Evolutionary conservation across 2,329 filamentous ascomycete genomes (phyloP), one percentile per base, ranked within the genome.

Genomic region (Polytolypa hystricis): DNA sequence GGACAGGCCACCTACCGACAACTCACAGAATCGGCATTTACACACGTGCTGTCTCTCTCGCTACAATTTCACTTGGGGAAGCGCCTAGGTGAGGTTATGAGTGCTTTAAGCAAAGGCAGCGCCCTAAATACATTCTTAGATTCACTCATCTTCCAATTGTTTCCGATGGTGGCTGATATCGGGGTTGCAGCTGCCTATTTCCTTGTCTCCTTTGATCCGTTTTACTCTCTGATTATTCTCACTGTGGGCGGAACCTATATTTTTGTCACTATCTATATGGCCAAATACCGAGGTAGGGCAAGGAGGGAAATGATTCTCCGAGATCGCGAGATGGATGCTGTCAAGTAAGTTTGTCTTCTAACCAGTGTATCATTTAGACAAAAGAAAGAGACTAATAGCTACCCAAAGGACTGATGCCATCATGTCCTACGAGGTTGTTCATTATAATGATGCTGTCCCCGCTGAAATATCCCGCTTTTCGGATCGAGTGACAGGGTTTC

Each of bases 71-170:
- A 98, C 55, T 73, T 96, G 3, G 86, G 85, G 35, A 98, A 98
- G 64, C 84, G 89, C 53, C 96, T 91, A 0, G 91, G 91, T 44
- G 91, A 98, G 61, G 86, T 98, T 7, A 67, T 96, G 11, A 95
- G 89, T 9, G 91, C 91, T 1, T 70, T 98, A 46, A 94, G 91
- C 65, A 98, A 98, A 59, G 91, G 91, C 30, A 87, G 81, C 42
- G 84, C 89, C 3, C 93, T 98, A 67, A 96, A 96, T 54, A 85
- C 82, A 4, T 98, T 98, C 57, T 72, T 98, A 39, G 91, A 96
- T 61, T 86, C 94, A 60, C 78, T 95, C 46, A 96, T 89, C 0
- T 98, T 98, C 55, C 84, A 93, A 55, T 84, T 98, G 7, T 73
- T 93, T 10, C 91, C 91, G 0, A 96, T 95, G 86, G 69, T 96